A percentile compares a stretch with the other conserved stretches of the same genome.
Evolutionary conservation across 2,329 filamentous ascomycete genomes (phyloP).

Genomic region (Bimuria novae-zelandiae): DNA sequence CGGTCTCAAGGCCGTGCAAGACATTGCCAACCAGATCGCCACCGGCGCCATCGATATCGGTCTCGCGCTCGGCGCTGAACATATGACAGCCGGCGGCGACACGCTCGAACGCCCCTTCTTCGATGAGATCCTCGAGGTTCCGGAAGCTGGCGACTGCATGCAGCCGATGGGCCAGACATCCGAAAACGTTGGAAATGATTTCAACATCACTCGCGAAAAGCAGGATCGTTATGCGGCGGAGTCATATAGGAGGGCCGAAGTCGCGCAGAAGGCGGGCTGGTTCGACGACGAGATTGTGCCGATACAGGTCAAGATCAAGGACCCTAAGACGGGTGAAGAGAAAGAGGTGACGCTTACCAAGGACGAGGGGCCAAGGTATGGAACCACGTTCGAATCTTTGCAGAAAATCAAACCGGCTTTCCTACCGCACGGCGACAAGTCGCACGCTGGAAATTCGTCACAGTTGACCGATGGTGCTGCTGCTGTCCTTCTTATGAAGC

Average conservation of each 20-base stretch:
- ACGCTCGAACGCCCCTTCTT: constrained; percentile 74
- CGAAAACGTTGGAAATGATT: constrained; percentile 93
- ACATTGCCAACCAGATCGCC: constrained; percentile 87
- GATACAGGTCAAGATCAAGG: constrained; percentile 80
- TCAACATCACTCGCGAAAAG: constrained; percentile 76
- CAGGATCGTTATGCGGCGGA: constrained; percentile 88
- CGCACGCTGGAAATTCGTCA: constrained; percentile 90
- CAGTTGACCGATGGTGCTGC: constrained; percentile 96
- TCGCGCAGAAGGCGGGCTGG: constrained; percentile 85
- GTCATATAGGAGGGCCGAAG: constrained; percentile 85
- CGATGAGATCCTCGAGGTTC: constrained; percentile 71
- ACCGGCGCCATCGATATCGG: constrained; percentile 83
- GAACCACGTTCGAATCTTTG: constrained; percentile 83
- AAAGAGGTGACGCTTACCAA: constrained; percentile 78
- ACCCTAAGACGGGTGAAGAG: constrained; percentile 76
- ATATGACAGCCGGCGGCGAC: constrained; percentile 79
- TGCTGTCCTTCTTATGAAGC: constrained; percentile 90
- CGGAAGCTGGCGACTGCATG: constrained; percentile 84
- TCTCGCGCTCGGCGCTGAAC: constrained; percentile 85
- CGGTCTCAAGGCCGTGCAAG: constrained; percentile 91
- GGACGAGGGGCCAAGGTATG: constrained; percentile 89
- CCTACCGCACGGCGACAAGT: constrained; percentile 82
- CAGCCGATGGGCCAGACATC: constrained; percentile 98
- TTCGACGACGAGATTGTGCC: constrained; percentile 95
- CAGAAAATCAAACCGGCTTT: constrained; percentile 89